These are phyloP conservation scores for Setaria italica DNA, from an alignment of 202 grass and related monocot species.

Conservation along the genomic window DNA sequence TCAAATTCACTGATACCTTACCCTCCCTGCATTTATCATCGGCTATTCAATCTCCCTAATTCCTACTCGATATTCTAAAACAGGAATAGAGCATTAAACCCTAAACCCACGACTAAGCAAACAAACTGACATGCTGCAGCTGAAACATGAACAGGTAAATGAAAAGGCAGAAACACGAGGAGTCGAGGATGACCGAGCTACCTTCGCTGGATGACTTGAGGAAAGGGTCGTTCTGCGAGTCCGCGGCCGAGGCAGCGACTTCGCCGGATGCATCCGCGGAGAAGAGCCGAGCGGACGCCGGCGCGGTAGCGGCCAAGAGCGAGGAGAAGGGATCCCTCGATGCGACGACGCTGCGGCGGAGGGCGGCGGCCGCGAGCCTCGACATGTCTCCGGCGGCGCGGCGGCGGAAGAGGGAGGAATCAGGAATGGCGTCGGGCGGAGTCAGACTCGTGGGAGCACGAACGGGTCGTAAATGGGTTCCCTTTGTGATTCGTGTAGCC, in stretches of 20 bases:
- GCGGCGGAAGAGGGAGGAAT: conserved; percentile 36
- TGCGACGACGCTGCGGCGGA: conserved; percentile 26
- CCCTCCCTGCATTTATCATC: not conserved
- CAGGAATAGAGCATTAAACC: conserved; percentile 35
- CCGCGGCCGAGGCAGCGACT: conserved; percentile 30
- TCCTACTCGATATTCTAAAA: not conserved
- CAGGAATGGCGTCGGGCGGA: conserved; percentile 18
- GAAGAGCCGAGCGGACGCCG: conserved; percentile 45
- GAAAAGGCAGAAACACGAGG: not conserved
- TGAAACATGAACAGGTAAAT: not conserved
- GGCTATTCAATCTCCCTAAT: not conserved
- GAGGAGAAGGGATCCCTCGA: not conserved
- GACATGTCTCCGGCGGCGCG: conserved; percentile 50
- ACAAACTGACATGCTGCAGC: conserved; percentile 3
- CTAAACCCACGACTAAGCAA: conserved; percentile 31
- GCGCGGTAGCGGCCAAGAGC: not conserved
- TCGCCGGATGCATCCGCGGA: conserved; percentile 44
- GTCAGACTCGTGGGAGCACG: not conserved
- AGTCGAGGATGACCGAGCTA: conserved; percentile 12
- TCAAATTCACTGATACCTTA: not conserved
- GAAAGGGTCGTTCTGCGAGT: conserved; percentile 47
- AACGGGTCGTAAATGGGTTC: conserved; percentile 12
- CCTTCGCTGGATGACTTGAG: conserved; percentile 50
- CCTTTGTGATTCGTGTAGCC: not conserved
- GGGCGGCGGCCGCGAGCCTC: conserved; percentile 47